Base-by-base conservation (phyloP, 225 moss, liverwort and hornwort genomes). In the Antitrichia curtipendula region DNA sequence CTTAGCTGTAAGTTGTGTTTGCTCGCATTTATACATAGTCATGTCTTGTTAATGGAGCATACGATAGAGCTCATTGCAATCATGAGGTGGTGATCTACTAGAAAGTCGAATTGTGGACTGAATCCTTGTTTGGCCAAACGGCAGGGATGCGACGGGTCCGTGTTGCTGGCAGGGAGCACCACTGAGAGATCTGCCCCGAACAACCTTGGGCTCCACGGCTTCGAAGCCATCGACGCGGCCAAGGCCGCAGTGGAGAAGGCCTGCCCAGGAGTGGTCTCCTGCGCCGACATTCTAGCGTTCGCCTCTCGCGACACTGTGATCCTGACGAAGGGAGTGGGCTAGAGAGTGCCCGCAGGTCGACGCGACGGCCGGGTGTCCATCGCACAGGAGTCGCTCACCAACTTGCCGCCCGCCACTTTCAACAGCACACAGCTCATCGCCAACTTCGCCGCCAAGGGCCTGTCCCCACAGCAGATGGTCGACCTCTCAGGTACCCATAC, bases 141-240 rank as follows among this genome's bases (percentile, higher is more conserved):
- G 43, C 93, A 93, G 91, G 92, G 91, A 11, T 93, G 93, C 53
- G 90, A 93, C 57, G 91, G 43, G 8, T 93, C 93, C 7, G 49
- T 93, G 43, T 54, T 93, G 86, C 36, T 93, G 13, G 86, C 79
- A 2, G 89, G 90, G 36, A 21, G 1, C 7, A 86, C 68, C 18
- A 86, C 89, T 7, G 90, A 93, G 81, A 88, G 85, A 57, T 7
- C 86, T 15, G 75, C 91, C 5, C 1, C 1, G 20, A 58, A 71
- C 25, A 91, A 90, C 36, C 0, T 0, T 0, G 63, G 83, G 1
- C 59, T 93, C 8, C 92, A 93, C 36, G 92, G 91, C 6, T 93
- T 89, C 59, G 91, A 93, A 0, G 91, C 88, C 2, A 86, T 93
- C 52, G 91, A 91, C 49, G 91, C 88, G 1, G 89, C 89, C 6